Evolutionary conservation across 345 rosid genomes (phyloP).

Genomic region (Trapa incisa): DNA sequence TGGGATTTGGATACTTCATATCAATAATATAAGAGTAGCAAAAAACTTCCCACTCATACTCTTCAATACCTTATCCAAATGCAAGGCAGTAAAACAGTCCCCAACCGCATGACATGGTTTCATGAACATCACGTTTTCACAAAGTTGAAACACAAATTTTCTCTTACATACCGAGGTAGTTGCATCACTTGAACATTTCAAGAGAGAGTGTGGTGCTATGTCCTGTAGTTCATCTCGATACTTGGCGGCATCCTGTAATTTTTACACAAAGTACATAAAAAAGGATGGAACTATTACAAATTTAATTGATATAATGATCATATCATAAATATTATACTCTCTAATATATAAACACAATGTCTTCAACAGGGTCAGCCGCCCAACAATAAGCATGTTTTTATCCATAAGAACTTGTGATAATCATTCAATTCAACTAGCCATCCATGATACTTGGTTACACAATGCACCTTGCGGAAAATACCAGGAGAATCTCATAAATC

Average conservation of each 20-base stretch:
- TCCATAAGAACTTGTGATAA: no score
- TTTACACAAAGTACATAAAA: neutral
- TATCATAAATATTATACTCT: no score
- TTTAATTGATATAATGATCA: no score
- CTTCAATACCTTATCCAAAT: neutral
- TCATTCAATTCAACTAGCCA: no score
- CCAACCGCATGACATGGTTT: neutral
- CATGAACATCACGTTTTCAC: neutral
- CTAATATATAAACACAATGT: no score
- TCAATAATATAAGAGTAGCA: neutral
- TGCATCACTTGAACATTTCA: constrained; percentile 62
- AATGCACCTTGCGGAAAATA: no score
- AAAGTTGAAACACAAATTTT: neutral
- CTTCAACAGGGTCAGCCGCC: no score
- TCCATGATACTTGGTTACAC: no score
- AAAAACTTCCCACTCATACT: neutral
- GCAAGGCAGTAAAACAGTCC: neutral
- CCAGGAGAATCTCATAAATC: no score
- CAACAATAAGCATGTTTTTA: no score
- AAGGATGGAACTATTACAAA: neutral
- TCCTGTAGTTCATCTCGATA: constrained; percentile 43
- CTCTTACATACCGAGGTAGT: constrained; percentile 44
- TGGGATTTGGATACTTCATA: constrained; percentile 15
- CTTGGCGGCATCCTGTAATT: constrained; percentile 49
- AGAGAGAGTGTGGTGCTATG: constrained; percentile 48